Percentiles rank a stretch among this genome's conserved stretches.
Conservation (phyloP, 2,329 filamentous ascomycete genomes). For the Fusarium siculi region DNA sequence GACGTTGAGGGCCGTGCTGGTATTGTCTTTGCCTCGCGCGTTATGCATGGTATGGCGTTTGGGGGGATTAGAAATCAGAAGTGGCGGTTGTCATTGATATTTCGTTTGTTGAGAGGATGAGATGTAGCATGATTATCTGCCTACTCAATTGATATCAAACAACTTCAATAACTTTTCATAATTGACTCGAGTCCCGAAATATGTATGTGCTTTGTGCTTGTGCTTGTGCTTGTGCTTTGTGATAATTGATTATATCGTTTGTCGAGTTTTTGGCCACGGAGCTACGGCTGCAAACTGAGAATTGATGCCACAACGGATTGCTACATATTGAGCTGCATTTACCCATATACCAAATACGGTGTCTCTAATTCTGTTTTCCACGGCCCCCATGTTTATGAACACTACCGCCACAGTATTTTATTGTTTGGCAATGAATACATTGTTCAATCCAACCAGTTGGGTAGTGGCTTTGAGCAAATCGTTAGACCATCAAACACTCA, state of each 20-base stretch:
- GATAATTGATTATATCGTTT: not conserved
- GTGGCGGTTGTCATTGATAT: constrained; percentile 27
- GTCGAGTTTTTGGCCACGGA: not conserved
- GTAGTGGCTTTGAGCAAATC: not conserved
- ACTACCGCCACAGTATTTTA: not conserved
- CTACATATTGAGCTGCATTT: not conserved
- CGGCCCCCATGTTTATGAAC: not conserved
- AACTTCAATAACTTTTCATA: constrained; percentile 4
- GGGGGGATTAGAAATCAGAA: constrained; percentile 34
- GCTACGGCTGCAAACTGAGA: not conserved
- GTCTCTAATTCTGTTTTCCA: not conserved
- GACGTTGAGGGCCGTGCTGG: constrained; percentile 25
- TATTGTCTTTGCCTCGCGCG: constrained; percentile 42
- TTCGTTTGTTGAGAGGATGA: constrained; percentile 26
- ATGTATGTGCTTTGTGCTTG: not conserved
- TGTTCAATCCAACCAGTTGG: not conserved
- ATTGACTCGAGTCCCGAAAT: not conserved
- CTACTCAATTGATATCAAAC: constrained; percentile 8
- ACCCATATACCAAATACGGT: not conserved
- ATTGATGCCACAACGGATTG: not conserved
- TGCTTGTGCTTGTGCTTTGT: not conserved
- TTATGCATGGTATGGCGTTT: constrained; percentile 46
- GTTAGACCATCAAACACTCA: not conserved
- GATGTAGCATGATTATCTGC: constrained; percentile 2
- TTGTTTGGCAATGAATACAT: not conserved